phyloP scores from a whole-genome alignment of 768 basidiomycete species.

The Leccinum obscurum region DNA sequence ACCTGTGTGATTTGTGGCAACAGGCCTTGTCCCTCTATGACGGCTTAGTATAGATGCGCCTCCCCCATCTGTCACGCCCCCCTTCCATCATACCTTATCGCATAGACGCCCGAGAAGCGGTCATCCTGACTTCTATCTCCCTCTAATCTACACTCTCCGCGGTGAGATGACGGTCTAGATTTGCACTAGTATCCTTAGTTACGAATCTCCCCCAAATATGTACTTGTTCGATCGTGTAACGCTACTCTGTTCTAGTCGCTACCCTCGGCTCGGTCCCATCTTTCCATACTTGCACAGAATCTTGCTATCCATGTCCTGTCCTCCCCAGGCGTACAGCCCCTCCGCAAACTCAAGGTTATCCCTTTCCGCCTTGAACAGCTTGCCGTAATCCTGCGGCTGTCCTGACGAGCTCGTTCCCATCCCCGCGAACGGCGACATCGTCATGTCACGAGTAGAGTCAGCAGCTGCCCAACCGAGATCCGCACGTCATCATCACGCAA shows the following conservation, averaged over 20 bases:
- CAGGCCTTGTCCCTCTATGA: slow-evolving; percentile 95
- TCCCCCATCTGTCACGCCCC: slow-evolving; percentile 1
- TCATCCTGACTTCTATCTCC: slow-evolving; percentile 26
- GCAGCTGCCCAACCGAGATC: slow-evolving; percentile 52
- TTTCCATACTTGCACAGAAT: slow-evolving; percentile 79
- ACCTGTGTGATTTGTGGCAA: slow-evolving; percentile 17
- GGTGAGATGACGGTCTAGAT: slow-evolving; percentile 14
- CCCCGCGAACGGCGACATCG: slow-evolving; percentile 64
- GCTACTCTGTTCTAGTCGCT: slow-evolving; percentile 23
- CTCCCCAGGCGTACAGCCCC: slow-evolving; percentile 82
- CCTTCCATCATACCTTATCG: slow-evolving; percentile 22
- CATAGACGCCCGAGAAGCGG: slow-evolving; percentile 23
- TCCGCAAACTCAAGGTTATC: slow-evolving; percentile 94
- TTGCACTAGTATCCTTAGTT: slow-evolving; percentile 11
- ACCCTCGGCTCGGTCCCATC: slow-evolving; percentile 35
- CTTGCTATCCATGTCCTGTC: slow-evolving; percentile 75
- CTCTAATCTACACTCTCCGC: slow-evolving; percentile 24
- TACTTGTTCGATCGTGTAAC: slow-evolving; percentile 31
- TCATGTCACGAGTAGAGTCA: slow-evolving; percentile 75
- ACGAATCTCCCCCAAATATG: slow-evolving; percentile 19
- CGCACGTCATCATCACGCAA: slow-evolving; percentile 16
- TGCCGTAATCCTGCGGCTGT: slow-evolving; percentile 81
- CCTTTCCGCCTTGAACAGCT: slow-evolving; percentile 86
- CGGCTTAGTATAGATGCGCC: slow-evolving; percentile 72
- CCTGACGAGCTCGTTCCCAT: slow-evolving; percentile 46